Percentiles rank a stretch among this genome's conserved stretches.
phyloP scores from a whole-genome alignment of 176 grass and related monocot species.

The Hsuehochloa calcarea region DNA sequence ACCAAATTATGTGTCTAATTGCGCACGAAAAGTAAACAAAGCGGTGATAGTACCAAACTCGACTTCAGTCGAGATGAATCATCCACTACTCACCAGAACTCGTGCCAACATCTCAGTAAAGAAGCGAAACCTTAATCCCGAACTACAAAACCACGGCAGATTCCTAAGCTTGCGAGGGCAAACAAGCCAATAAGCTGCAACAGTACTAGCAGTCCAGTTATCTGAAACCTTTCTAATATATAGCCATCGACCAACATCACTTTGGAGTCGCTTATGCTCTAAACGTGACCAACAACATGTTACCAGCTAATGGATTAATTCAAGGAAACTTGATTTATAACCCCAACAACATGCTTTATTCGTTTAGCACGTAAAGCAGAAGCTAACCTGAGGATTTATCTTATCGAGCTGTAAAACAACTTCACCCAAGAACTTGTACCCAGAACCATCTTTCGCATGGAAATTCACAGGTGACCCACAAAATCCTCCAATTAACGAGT shows the following conservation, averaged over 20 bases:
- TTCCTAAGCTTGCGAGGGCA: neutral
- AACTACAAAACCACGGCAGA: neutral
- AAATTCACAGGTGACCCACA: slow-evolving; percentile 90
- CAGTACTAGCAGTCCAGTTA: neutral
- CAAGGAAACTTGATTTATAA: neutral
- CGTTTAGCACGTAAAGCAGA: neutral
- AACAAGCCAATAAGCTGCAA: neutral
- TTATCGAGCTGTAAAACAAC: slow-evolving; percentile 91
- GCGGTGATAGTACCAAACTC: neutral
- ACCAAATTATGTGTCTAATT: neutral
- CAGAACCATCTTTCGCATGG: slow-evolving; percentile 96
- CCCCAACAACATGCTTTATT: neutral
- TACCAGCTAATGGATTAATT: neutral
- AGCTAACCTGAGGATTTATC: slow-evolving; percentile 90
- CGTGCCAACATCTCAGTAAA: neutral
- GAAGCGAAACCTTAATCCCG: neutral
- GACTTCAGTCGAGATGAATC: neutral
- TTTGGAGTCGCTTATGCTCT: neutral
- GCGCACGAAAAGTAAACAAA: neutral
- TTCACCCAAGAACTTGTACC: slow-evolving; percentile 94
- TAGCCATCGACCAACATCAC: neutral
- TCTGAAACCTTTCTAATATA: neutral
- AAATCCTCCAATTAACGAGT: slow-evolving; percentile 89
- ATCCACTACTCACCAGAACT: neutral
- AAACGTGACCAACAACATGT: neutral